A percentile compares a stretch with the other conserved stretches of the same genome.
Conservation (phyloP, 805 yeast genomes). For the Teunomyces lycoperdinae region DNA sequence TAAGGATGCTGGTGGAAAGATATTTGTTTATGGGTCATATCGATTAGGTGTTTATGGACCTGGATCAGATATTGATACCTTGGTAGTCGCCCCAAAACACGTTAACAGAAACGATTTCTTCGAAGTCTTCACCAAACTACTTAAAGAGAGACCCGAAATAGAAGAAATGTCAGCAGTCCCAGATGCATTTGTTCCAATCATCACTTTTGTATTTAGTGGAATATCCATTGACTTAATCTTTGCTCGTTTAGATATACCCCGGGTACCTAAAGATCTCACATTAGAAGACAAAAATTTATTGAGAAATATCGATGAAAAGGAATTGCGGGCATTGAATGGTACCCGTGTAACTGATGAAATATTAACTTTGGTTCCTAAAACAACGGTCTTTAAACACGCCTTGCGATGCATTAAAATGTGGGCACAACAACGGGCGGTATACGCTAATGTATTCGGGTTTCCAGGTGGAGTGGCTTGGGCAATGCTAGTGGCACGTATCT, state of each 20-base stretch:
- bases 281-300: slow-evolving; percentile 82
- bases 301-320: slow-evolving; percentile 86
- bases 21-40: slow-evolving; percentile 95
- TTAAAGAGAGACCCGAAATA: slow-evolving; percentile 73
- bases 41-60: slow-evolving; percentile 96
- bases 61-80: slow-evolving; percentile 95
- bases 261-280: slow-evolving; percentile 72
- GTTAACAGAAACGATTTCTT: slow-evolving; percentile 89
- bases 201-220: slow-evolving; percentile 83
- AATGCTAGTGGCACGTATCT: slow-evolving; percentile 95
- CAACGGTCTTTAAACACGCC: slow-evolving; percentile 89
- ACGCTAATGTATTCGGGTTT: slow-evolving; percentile 93
- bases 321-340: slow-evolving; percentile 87
- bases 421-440: slow-evolving; percentile 94
- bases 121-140: slow-evolving; percentile 66
- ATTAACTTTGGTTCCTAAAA: slow-evolving; percentile 83
- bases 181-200: slow-evolving; percentile 97
- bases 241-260: slow-evolving; percentile 79
- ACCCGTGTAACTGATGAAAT: slow-evolving; percentile 97
- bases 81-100: slow-evolving; percentile 96
- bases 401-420: slow-evolving; percentile 89
- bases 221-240: slow-evolving; percentile 90
- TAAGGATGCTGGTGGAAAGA: slow-evolving; percentile 93
- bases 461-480: slow-evolving; percentile 99
- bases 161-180: slow-evolving; percentile 93